These are phyloP conservation scores for Lasiosphaeria miniovina DNA, from an alignment of 495 filamentous ascomycete species.

Conservation along the genomic window DNA sequence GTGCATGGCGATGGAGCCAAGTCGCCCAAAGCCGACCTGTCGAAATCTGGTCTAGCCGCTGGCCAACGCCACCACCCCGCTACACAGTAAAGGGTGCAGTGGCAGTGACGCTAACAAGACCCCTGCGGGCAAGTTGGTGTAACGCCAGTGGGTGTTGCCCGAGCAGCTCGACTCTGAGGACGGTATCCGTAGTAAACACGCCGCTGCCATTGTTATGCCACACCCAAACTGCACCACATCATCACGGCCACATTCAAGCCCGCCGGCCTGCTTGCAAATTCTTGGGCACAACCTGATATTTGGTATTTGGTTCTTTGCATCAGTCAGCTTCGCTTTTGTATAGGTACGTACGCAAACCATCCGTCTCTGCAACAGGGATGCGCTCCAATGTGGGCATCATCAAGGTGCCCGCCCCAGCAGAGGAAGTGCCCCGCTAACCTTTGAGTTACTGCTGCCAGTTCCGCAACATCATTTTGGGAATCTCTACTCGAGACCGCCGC, in stretches of 20 bases:
- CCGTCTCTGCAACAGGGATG: background rate
- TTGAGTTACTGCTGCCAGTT: constrained; percentile 17
- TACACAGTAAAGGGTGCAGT: constrained; percentile 10
- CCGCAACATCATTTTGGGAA: constrained; percentile 22
- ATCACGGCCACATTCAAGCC: constrained; percentile 1
- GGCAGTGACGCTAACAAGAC: constrained; percentile 1
- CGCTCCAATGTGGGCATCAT: background rate
- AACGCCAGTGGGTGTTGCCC: constrained; percentile 20
- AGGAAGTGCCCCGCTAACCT: constrained; percentile 31
- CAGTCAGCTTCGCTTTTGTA: constrained; percentile 1
- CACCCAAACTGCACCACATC: background rate
- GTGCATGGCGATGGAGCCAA: too few relatives aligned
- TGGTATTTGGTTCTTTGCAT: background rate
- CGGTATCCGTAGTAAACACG: constrained; percentile 21
- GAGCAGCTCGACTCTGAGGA: constrained; percentile 1
- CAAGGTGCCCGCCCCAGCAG: background rate
- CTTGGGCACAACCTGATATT: background rate
- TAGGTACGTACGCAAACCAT: background rate
- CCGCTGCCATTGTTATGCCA: background rate
- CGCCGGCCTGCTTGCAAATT: background rate
- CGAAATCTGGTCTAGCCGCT: background rate
- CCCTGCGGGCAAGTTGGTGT: constrained; percentile 6
- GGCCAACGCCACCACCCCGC: constrained; percentile 14
- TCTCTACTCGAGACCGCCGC: constrained; percentile 8
- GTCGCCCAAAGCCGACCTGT: too few relatives aligned